phyloP scores from a whole-genome alignment of 805 yeast species.

The Starmera dryadoides region DNA sequence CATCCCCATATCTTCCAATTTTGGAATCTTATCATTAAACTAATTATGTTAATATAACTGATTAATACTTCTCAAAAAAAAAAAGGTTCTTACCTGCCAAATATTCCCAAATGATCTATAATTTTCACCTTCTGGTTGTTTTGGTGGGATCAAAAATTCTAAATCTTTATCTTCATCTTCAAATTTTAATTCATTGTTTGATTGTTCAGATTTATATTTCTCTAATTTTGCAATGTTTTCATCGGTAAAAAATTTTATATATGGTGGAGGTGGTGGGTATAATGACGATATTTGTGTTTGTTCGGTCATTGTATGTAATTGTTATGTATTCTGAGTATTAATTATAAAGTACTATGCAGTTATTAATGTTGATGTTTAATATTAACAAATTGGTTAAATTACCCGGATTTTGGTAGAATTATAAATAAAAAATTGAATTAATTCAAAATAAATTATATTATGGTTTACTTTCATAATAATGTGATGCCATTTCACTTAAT shows the following conservation, averaged over 20 bases:
- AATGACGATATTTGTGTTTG: conserved; percentile 41
- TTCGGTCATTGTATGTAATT: background rate
- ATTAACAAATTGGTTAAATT: no score
- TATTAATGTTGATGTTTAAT: background rate
- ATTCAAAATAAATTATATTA: no score
- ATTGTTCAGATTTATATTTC: conserved; percentile 12
- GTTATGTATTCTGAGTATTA: no score
- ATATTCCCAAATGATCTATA: conserved; percentile 86
- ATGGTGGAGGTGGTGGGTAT: conserved; percentile 94
- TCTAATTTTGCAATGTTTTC: conserved; percentile 49
- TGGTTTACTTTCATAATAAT: no score
- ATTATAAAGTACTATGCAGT: no score
- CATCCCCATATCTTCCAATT: conserved; percentile 70
- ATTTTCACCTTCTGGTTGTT: conserved; percentile 49
- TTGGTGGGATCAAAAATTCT: conserved; percentile 58
- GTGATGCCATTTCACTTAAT: no score
- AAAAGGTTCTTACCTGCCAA: conserved; percentile 50
- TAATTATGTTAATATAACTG: conserved; percentile 2
- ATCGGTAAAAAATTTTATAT: conserved; percentile 61
- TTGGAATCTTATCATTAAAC: conserved; percentile 62
- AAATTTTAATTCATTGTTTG: conserved; percentile 25
- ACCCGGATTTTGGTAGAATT: no score
- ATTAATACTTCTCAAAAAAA: no score
- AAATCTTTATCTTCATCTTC: conserved; percentile 37
- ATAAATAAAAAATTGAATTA: no score